Conservation (phyloP, 805 yeast species). For the Pichia cephalocereana region DNA sequence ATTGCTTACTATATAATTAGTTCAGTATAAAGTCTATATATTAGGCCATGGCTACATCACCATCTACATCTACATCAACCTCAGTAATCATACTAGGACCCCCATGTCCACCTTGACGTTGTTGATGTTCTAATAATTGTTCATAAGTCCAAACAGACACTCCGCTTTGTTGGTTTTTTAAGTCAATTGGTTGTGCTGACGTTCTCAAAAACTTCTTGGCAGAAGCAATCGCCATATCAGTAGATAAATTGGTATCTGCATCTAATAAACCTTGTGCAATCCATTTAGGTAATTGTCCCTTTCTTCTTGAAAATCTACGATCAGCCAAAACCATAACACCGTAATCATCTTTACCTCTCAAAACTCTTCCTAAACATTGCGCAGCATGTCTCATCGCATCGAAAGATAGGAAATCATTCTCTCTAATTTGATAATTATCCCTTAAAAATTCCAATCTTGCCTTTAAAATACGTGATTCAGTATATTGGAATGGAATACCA, state of each 20-base stretch:
- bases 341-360: constrained; percentile 97
- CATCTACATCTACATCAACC: constrained; percentile 27
- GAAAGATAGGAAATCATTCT: constrained; percentile 89
- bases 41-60: constrained; percentile 6
- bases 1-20: too few species aligned
- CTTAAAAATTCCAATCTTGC: constrained; percentile 91
- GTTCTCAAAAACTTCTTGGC: constrained; percentile 88
- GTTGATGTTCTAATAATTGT: constrained; percentile 53
- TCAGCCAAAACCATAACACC: constrained; percentile 99
- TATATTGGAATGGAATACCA: constrained; percentile 98
- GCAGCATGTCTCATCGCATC: constrained; percentile 99
- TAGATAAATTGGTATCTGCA: constrained; percentile 84
- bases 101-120: constrained; percentile 29
- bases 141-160: constrained; percentile 85
- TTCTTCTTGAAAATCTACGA: constrained; percentile 79
- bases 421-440: constrained; percentile 87
- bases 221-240: constrained; percentile 95
- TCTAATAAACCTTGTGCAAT: constrained; percentile 87
- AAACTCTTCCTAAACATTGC: constrained; percentile 93
- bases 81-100: constrained; percentile 10
- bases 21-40: too few species aligned
- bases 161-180: constrained; percentile 79
- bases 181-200: constrained; percentile 88
- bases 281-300: constrained; percentile 92
- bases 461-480: constrained; percentile 91